Conservation (phyloP, 768 basidiomycete species). For the Lentinula raphanica region DNA sequence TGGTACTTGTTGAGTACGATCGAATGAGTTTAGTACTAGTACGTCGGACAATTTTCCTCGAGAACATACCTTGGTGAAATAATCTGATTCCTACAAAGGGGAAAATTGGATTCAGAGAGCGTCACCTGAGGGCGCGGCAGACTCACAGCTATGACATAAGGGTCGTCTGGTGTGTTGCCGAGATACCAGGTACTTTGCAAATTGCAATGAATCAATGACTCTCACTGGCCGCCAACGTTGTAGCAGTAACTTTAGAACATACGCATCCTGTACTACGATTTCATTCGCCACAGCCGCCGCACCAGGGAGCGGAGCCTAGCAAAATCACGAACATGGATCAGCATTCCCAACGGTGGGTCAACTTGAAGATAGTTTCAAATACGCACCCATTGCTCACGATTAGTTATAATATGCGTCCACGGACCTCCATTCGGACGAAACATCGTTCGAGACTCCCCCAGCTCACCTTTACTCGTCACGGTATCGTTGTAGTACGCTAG, state of each 20-base stretch:
- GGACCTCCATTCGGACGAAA: conserved; percentile 20
- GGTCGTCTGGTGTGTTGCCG: conserved; percentile 17
- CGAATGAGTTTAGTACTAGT: not conserved
- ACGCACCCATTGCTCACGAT: conserved; percentile 21
- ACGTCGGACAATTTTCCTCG: not conserved
- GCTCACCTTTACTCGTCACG: conserved; percentile 12
- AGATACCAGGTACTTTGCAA: conserved; percentile 20
- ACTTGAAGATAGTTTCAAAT: no score
- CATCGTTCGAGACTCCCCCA: conserved; percentile 25
- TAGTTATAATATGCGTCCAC: conserved; percentile 22
- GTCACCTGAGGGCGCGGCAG: not conserved
- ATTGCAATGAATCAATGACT: not conserved
- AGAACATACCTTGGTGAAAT: conserved; percentile 21
- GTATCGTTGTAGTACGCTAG: conserved; percentile 19
- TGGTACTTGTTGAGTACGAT: conserved; percentile 14
- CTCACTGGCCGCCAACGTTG: not conserved
- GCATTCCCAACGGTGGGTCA: not conserved
- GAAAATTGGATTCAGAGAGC: not conserved
- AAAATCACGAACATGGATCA: not conserved
- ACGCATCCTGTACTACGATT: conserved; percentile 20
- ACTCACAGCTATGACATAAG: conserved; percentile 18
- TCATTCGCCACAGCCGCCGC: conserved; percentile 14
- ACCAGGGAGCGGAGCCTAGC: conserved; percentile 18
- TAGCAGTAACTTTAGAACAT: not conserved
- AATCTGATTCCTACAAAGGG: conserved; percentile 19